These are phyloP conservation scores for Filosporella fistucella DNA, from an alignment of 495 filamentous ascomycete genomes.

Conservation along the genomic window DNA sequence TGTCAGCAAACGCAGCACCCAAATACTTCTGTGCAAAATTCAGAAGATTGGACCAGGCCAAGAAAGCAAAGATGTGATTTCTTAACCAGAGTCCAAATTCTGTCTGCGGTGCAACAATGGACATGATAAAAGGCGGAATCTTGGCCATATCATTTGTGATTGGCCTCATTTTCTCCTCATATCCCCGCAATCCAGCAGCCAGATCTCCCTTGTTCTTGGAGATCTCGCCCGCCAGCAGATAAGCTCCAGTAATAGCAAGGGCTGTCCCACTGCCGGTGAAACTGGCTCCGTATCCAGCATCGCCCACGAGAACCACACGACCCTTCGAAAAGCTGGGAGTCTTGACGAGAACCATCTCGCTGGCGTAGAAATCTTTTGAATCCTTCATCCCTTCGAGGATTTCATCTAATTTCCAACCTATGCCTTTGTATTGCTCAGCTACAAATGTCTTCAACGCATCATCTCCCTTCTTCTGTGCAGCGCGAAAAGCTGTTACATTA, in stretches of 20 bases:
- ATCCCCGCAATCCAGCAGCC: constrained; percentile 18
- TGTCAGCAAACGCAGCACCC: background rate
- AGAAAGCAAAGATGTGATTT: background rate
- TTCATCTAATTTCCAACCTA: constrained; percentile 38
- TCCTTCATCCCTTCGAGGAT: constrained; percentile 33
- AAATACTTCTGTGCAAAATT: background rate
- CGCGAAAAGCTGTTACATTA: background rate
- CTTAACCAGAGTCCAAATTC: constrained; percentile 26
- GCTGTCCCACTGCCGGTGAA: constrained; percentile 50
- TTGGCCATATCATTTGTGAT: constrained; percentile 38
- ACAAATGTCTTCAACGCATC: constrained; percentile 40
- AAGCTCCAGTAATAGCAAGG: constrained; percentile 42
- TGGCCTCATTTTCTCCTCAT: constrained; percentile 37
- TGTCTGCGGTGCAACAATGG: constrained; percentile 24
- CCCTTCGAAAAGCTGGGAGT: constrained; percentile 38
- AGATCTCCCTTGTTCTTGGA: constrained; percentile 20
- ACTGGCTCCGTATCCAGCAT: constrained; percentile 54
- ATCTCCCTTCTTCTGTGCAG: background rate
- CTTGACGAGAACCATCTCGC: constrained; percentile 36
- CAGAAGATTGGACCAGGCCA: background rate
- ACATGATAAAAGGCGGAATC: constrained; percentile 22
- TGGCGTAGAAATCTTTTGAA: constrained; percentile 45
- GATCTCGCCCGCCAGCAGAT: constrained; percentile 50
- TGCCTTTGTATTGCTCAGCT: constrained; percentile 33
- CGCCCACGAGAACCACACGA: constrained; percentile 47